These are phyloP conservation scores for Trichodelitschia bisporula DNA, from an alignment of 495 filamentous ascomycete species.

Conservation along the genomic window DNA sequence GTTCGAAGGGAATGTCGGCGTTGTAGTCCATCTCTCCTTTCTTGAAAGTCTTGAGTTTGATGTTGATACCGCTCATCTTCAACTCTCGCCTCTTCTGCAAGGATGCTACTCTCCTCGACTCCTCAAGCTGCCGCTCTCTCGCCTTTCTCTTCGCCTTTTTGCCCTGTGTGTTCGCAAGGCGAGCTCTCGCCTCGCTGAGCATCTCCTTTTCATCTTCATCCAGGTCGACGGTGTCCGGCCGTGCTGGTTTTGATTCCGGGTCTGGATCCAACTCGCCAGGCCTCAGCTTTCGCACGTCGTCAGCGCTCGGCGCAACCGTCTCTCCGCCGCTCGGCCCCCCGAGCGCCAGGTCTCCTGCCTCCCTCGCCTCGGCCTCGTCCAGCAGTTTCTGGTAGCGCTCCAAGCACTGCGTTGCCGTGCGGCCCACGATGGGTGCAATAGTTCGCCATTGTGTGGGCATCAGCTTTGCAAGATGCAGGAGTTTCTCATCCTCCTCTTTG, in stretches of 20 bases:
- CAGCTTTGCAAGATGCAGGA: slow-evolving; percentile 86
- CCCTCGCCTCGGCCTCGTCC: slow-evolving; percentile 83
- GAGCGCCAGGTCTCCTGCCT: slow-evolving; percentile 61
- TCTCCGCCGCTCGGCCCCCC: slow-evolving; percentile 75
- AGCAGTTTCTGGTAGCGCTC: slow-evolving; percentile 92
- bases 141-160: slow-evolving; percentile 99
- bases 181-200: slow-evolving; percentile 89
- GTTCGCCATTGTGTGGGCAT: slow-evolving; percentile 99
- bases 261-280: slow-evolving; percentile 92
- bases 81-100: slow-evolving; percentile 90
- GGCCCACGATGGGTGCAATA: slow-evolving; percentile 86
- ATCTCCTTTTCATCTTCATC: slow-evolving; percentile 99
- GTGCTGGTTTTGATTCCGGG: slow-evolving; percentile 88
- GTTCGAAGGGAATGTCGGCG: slow-evolving; percentile 94
- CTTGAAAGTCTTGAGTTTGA: slow-evolving; percentile 83
- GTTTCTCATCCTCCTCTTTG: slow-evolving; percentile 93
- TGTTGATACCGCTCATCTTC: slow-evolving; percentile 94
- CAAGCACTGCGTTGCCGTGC: slow-evolving; percentile 88
- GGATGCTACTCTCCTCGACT: slow-evolving; percentile 67
- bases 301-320: slow-evolving; percentile 66
- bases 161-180: slow-evolving; percentile 90
- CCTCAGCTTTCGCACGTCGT: slow-evolving; percentile 65
- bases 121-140: slow-evolving; percentile 81
- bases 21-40: slow-evolving; percentile 98
- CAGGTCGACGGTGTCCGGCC: slow-evolving; percentile 89